Base-by-base conservation (phyloP, 768 basidiomycete genomes). In the Paxillus involutus region DNA sequence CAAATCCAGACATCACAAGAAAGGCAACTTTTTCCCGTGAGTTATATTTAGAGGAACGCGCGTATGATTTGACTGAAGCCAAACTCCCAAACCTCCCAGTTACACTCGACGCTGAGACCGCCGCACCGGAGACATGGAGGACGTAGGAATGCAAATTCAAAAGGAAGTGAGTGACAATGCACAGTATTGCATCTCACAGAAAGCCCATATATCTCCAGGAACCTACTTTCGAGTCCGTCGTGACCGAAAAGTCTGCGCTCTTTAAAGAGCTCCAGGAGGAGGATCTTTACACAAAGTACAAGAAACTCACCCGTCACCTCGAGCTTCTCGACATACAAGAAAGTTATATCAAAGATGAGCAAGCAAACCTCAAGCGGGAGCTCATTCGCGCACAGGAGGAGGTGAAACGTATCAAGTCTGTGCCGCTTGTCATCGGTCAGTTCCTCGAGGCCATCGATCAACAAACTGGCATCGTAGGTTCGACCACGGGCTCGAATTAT, bases 401-500 rank as follows among this genome's bases (percentile, higher is more conserved):
- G 75, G 97, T 99, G 68, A 97, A 98, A 75, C 91, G 97, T 54
- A 99, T 99, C 70, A 94, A 98, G 75, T 92, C 92, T 49, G 97
- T 99, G 6, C 97, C 97, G 0, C 86, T 99, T 14, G 97, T 99
- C 68, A 99, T 99, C 65, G 97, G 97, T 52, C 97, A 99, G 72
- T 99, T 99, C 77, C 84, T 98, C 35, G 97, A 99, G 75, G 90
- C 97, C 48, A 98, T 99, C 70, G 97, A 99, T 78, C 92, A 98
- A 71, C 86, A 89, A 63, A 94, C 96, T 14, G 94, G 89, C 57
- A 99, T 99, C 60, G 97, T 98, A 17, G 96, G 95, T 45, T 94
- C 91, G 13, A 99, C 97, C 0, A 98, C 97, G 4, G 97, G 97
- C 11, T 94, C 91, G 13, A 99, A 98, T 74, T 98, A 98, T 67